Base-by-base conservation (phyloP, 2,329 filamentous ascomycete genomes). In the Paecilomyces fulvus region DNA sequence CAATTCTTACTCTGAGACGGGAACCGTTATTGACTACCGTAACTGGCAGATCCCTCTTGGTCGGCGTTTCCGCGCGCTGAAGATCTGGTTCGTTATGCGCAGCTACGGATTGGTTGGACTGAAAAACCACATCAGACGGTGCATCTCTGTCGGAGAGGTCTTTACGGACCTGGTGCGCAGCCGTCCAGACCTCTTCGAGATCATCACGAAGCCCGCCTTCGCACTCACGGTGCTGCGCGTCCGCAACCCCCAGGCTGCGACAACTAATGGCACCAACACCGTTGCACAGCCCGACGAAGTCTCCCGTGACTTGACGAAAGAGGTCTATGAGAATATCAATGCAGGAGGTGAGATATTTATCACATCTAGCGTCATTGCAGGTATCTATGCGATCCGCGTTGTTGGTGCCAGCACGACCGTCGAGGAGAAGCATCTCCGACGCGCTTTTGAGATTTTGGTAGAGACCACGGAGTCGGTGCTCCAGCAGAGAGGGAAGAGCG, bases 1-100 rank as follows among this genome's bases (percentile, higher is more conserved):
- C 61, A 96, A 96, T 73, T 77, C 83, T 3, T 90, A 86, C 75
- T 89, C 87, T 3, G 90, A 94, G 64, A 83, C 81, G 37, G 91
- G 90, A 0, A 80, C 92, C 1, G 92, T 96, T 0, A 96, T 90
- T 23, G 92, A 97, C 73, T 96, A 96, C 77, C 84, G 92, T 51
- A 92, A 97, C 78, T 97, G 92, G 92, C 91, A 96, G 75, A 95
- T 97, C 65, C 91, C 92, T 0, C 84, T 97, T 0, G 92, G 92
- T 8, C 81, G 92, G 2, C 81, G 92, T 14, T 97, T 97, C 80
- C 83, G 92, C 58, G 85, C 87, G 2, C 75, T 97, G 57, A 97
- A 97, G 77, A 86, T 96, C 60, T 97, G 92, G 92, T 96, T 96
- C 69, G 91, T 97, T 7, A 77, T 96, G 65, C 81, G 92, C 49